phyloP scores from a whole-genome alignment of 129 eudicot species.

The Pittosporum tobira region DNA sequence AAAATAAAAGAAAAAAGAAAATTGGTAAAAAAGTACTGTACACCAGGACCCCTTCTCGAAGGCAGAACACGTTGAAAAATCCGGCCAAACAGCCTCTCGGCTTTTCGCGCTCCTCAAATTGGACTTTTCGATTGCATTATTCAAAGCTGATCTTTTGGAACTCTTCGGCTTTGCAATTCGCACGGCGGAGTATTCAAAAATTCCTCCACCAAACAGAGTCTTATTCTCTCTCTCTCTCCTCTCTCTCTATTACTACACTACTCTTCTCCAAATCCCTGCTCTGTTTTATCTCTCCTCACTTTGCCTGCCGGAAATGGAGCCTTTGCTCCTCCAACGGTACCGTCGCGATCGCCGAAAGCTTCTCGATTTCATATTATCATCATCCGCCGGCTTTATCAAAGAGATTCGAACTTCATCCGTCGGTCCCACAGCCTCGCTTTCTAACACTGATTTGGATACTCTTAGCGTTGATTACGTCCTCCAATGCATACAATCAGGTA shows the following conservation, averaged over 20 bases:
- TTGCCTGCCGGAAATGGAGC: constrained; percentile 18
- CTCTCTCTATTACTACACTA: background rate
- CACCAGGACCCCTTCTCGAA: constrained; percentile 21
- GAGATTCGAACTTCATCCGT: constrained; percentile 41
- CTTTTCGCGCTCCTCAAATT: constrained; percentile 30
- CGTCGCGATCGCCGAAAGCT: constrained; percentile 86
- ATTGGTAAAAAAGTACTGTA: constrained; percentile 24
- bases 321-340: constrained; percentile 38
- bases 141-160: too few species aligned
- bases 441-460: constrained; percentile 45
- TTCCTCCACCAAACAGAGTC: background rate
- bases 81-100: too few species aligned
- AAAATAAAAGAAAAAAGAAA: constrained; percentile 11
- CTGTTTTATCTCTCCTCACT: constrained; percentile 1
- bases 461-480: constrained; percentile 69
- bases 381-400: constrained; percentile 34
- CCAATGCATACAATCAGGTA: constrained; percentile 52
- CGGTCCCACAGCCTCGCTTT: constrained; percentile 25
- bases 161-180: too few species aligned
- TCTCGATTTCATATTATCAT: constrained; percentile 52
- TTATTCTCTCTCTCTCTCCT: background rate
- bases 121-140: too few species aligned
- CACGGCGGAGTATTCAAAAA: constrained; percentile 25
- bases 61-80: background rate
- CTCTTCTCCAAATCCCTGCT: too few species aligned